phyloP scores from a whole-genome alignment of 495 filamentous ascomycete genomes.

The Letharia columbiana region DNA sequence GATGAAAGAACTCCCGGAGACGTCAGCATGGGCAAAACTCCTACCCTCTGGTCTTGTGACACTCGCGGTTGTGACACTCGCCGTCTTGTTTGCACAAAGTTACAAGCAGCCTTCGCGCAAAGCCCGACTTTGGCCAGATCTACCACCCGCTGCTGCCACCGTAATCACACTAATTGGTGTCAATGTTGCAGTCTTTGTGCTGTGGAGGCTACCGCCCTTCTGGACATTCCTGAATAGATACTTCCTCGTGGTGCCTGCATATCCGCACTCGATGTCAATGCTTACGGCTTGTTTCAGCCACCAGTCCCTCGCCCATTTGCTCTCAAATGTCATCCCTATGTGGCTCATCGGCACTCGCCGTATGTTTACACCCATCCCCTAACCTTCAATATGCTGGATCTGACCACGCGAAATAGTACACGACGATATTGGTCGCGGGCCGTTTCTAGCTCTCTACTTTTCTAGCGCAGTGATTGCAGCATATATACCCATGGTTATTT shows the following conservation, averaged over 20 bases:
- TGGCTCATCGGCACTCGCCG: constrained; percentile 50
- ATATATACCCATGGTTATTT: constrained; percentile 49
- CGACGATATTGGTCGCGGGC: constrained; percentile 78
- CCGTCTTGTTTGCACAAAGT: constrained; percentile 45
- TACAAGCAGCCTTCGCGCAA: constrained; percentile 55
- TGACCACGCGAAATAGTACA: constrained; percentile 44
- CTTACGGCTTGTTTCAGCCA: constrained; percentile 75
- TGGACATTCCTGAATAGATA: constrained; percentile 73
- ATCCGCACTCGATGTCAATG: constrained; percentile 55
- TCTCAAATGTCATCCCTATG: constrained; percentile 59
- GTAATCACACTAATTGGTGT: constrained; percentile 53
- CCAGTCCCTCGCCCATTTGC: constrained; percentile 55
- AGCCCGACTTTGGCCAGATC: constrained; percentile 59
- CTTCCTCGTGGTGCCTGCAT: constrained; percentile 62
- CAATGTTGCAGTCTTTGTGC: constrained; percentile 53
- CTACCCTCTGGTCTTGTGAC: constrained; percentile 54
- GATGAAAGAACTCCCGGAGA: constrained; percentile 34
- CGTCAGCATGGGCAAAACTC: constrained; percentile 49
- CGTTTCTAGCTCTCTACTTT: constrained; percentile 74
- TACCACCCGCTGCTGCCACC: constrained; percentile 75
- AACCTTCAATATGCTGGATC: not conserved
- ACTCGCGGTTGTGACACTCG: constrained; percentile 38
- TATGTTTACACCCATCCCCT: constrained; percentile 28
- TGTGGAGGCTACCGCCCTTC: constrained; percentile 60
- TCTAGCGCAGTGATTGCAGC: constrained; percentile 57